Evolutionary conservation across 257 asterid species (phyloP).

Genomic region (Lithospermum erythrorhizon): DNA sequence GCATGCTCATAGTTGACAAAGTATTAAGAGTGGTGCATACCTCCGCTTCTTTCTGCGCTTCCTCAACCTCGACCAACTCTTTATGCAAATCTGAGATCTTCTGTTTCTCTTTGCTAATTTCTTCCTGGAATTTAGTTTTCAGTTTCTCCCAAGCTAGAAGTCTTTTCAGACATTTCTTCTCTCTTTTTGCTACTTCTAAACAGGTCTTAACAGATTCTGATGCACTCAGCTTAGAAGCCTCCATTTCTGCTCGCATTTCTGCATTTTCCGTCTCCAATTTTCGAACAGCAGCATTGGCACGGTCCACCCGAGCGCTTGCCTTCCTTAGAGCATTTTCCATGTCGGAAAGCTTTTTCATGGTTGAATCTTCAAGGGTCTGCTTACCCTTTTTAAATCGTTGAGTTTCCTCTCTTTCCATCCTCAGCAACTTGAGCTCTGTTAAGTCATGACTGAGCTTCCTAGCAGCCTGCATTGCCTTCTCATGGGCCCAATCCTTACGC

Average conservation of each 20-base stretch:
- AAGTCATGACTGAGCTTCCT: constrained; percentile 79
- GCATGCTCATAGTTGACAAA: constrained; percentile 1
- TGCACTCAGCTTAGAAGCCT: constrained; percentile 82
- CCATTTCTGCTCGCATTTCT: constrained; percentile 90
- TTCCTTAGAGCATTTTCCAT: constrained; percentile 79
- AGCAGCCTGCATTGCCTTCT: constrained; percentile 97
- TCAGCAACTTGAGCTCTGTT: constrained; percentile 72
- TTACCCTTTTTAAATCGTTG: constrained; percentile 67
- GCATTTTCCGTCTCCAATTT: constrained; percentile 79
- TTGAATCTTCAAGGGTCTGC: constrained; percentile 50
- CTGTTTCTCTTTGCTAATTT: constrained; percentile 54
- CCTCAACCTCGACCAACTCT: constrained; percentile 56
- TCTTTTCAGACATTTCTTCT: constrained; percentile 70
- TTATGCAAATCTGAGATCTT: constrained; percentile 43
- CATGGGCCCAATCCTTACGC: constrained; percentile 91
- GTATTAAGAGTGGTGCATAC: constrained; percentile 23
- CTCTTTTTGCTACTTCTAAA: constrained; percentile 78
- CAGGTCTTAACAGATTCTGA: constrained; percentile 69
- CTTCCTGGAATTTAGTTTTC: constrained; percentile 82
- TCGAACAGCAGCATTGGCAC: constrained; percentile 63
- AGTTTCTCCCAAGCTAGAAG: constrained; percentile 84
- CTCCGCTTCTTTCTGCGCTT: constrained; percentile 65
- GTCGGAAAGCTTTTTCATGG: constrained; percentile 58
- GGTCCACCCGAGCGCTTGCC: constrained; percentile 82
- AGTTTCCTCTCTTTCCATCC: constrained; percentile 89